Conservation (phyloP, 768 basidiomycete species). For the Lyophyllum shimeji region DNA sequence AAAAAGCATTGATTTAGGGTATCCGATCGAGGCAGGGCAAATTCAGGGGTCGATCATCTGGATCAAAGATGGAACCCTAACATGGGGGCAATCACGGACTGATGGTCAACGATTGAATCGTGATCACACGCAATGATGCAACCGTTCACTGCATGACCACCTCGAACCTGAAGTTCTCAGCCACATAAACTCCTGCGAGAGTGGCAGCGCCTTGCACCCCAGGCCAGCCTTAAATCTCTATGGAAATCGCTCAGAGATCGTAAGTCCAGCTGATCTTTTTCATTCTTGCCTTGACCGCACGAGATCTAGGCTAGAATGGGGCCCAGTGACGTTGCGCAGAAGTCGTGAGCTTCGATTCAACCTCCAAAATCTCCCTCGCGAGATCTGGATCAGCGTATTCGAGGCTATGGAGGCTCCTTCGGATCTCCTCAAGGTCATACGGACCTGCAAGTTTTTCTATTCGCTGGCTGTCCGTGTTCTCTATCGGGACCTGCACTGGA, state of each 20-base stretch:
- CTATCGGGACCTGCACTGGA: constrained; percentile 19
- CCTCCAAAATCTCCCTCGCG: constrained; percentile 14
- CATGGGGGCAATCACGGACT: not conserved
- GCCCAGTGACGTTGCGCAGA: not conserved
- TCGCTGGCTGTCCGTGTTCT: constrained; percentile 16
- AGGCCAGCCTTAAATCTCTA: not conserved
- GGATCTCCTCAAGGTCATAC: constrained; percentile 16
- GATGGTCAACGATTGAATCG: not conserved
- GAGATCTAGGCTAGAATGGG: not conserved
- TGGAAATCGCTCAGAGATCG: not conserved
- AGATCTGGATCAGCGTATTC: constrained; percentile 19
- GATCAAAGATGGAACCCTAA: not conserved
- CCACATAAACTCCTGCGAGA: not conserved
- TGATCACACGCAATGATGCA: no score
- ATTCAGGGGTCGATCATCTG: not conserved
- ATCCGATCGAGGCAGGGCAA: no score
- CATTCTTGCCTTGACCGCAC: not conserved
- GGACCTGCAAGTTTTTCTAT: constrained; percentile 16
- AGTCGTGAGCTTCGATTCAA: not conserved
- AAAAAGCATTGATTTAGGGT: not conserved
- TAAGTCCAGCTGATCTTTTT: not conserved
- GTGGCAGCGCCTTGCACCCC: not conserved
- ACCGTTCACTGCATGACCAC: no score
- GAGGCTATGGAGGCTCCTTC: constrained; percentile 12
- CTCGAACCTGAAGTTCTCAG: not conserved